These are phyloP conservation scores for Fraxinus sp. DNA, from an alignment of 305 asterid species.

Conservation along the genomic window DNA sequence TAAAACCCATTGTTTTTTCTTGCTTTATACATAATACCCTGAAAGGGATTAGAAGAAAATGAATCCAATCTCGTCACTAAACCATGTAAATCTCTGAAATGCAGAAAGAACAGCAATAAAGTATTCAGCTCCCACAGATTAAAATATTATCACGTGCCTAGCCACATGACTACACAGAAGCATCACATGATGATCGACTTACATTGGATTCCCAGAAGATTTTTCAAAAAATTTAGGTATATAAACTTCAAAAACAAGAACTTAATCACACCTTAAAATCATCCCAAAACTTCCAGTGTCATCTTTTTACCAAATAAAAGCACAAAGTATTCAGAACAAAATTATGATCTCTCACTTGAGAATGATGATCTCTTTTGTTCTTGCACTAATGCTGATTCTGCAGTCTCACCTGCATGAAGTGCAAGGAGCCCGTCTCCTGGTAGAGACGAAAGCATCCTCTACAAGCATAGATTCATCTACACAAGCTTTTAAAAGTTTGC, in stretches of 20 bases:
- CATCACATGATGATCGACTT: slow-evolving; percentile 53
- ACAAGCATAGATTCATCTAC: slow-evolving; percentile 28
- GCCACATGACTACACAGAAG: slow-evolving; percentile 50
- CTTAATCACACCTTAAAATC: slow-evolving; percentile 23
- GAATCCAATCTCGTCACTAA: slow-evolving; percentile 4
- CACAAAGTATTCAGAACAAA: slow-evolving; percentile 4
- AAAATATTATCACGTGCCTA: slow-evolving; percentile 51
- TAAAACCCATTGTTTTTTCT: slow-evolving; percentile 14
- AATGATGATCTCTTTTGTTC: slow-evolving; percentile 27
- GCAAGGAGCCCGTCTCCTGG: slow-evolving; percentile 34
- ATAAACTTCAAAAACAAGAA: slow-evolving; percentile 17
- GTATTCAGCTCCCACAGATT: slow-evolving; percentile 26
- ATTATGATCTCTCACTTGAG: slow-evolving; percentile 39
- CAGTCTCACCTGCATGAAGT: slow-evolving; percentile 28
- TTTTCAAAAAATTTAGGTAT: slow-evolving; percentile 19
- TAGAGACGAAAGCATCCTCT: slow-evolving; percentile 10
- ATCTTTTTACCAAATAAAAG: slow-evolving; percentile 10
- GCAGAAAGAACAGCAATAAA: slow-evolving; percentile 18
- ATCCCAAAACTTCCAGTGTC: slow-evolving; percentile 7
- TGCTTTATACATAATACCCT: background rate
- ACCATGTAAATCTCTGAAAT: slow-evolving; percentile 20
- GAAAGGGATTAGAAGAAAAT: slow-evolving; percentile 27
- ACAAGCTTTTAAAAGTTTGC: slow-evolving; percentile 38
- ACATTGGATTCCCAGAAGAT: slow-evolving; percentile 48
- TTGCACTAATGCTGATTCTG: slow-evolving; percentile 44